phyloP scores from a whole-genome alignment of 192 early-diverging fungal species.

The Coemansia asiatica region DNA sequence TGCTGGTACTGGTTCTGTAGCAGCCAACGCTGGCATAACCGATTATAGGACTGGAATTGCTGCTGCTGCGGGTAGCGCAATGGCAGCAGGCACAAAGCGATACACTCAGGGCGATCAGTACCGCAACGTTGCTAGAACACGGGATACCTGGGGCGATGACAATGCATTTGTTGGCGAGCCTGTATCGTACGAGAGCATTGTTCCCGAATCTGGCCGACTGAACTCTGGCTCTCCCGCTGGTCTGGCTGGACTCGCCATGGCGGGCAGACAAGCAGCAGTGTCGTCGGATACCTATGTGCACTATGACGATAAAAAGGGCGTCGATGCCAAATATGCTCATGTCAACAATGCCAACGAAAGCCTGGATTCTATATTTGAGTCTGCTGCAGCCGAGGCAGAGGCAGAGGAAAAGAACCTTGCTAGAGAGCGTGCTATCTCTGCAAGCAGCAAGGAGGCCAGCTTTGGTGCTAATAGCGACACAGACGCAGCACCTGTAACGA shows the following conservation, averaged over 20 bases:
- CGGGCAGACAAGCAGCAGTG: constrained; percentile 40
- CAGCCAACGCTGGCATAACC: constrained; percentile 1
- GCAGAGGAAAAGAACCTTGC: constrained; percentile 48
- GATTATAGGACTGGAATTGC: constrained; percentile 10
- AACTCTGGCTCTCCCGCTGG: constrained; percentile 30
- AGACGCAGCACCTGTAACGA: too few species aligned
- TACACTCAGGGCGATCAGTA: constrained; percentile 14
- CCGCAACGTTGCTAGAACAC: constrained; percentile 13
- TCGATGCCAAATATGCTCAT: constrained; percentile 15
- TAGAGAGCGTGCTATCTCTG: constrained; percentile 35
- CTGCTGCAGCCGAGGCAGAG: constrained; percentile 46
- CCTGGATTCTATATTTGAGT: constrained; percentile 54
- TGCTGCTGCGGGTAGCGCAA: constrained; percentile 22
- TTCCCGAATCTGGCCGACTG: constrained; percentile 42
- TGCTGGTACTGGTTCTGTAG: neutral
- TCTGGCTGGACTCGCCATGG: constrained; percentile 38
- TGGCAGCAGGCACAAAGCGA: constrained; percentile 20
- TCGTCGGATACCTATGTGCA: constrained; percentile 53
- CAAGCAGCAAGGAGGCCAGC: constrained; percentile 15
- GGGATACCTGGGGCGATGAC: constrained; percentile 30
- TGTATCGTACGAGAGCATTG: constrained; percentile 50
- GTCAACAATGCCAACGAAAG: constrained; percentile 38
- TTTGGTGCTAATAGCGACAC: constrained; percentile 9
- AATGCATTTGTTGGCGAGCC: constrained; percentile 40
- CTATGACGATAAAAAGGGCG: constrained; percentile 20